Evolutionary conservation across 164 flowering plant species (phyloP), one percentile per base, ranked within the genome.

Genomic region (Nymphaea colorata): DNA sequence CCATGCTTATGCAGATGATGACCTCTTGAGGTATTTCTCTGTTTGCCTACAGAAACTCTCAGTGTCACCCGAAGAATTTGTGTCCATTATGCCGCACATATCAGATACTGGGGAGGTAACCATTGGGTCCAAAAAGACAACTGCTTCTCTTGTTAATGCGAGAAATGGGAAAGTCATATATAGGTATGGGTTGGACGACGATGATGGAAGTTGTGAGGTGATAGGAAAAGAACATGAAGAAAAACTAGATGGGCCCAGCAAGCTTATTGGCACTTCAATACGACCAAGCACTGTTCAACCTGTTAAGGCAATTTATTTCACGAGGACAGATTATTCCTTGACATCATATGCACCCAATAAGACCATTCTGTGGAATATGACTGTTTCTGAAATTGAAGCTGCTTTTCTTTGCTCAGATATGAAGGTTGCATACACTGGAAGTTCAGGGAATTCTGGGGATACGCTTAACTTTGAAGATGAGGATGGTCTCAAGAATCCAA

Each of bases 311-410:
- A 77, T 91, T 53, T 76, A 69, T 65, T 74, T 93, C 55, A 78
- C 75, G 4, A 87, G 95, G 76, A 84, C 77, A 5, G 95, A 86
- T 72, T 87, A 84, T 75, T 43, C 65, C 2, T 41, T 93, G 64
- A 70, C 70, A 63, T 75, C 76, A 41, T 75, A 67, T 63, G 69
- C 69, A 61, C 70, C 73, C n/a, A 73, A 68, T 69, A 77, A 74
- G 7, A 72, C 75, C 42, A 74, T 79, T 59, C 61, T 80, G 4
- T 89, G 91, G 94, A 79, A 73, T 72, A 44, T 84, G 76, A 74
- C 76, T 5, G 66, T 80, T 73, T 81, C 93, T 64, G 83, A 83
- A 45, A 64, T 89, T 71, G 73, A 69, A 66, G 86, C 83, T 79
- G 74, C 71, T 63, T 77, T 74, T 59, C 78, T 74, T 62, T 84